Conservation (phyloP, 768 basidiomycete genomes). For the Mycena polygramma region DNA sequence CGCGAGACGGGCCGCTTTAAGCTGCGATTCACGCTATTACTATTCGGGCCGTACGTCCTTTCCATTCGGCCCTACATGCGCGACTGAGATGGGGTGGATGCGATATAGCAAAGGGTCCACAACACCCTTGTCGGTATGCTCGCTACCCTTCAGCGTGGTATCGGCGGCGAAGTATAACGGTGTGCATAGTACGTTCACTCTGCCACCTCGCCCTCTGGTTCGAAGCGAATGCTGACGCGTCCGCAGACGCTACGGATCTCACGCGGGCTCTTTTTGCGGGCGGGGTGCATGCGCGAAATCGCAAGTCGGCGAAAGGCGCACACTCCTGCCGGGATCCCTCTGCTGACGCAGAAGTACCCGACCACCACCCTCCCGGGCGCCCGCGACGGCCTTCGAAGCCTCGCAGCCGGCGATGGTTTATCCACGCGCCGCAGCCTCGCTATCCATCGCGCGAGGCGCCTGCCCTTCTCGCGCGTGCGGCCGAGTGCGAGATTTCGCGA, state of each 20-base stretch:
- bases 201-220: not conserved
- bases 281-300: conserved; percentile 6
- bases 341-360: too few species aligned
- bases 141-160: conserved; percentile 13
- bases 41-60: not conserved
- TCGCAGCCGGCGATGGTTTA: not conserved
- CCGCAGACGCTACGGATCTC: conserved; percentile 6
- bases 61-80: not conserved
- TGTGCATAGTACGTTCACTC: conserved; percentile 16
- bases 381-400: not conserved
- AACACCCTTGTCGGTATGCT: not conserved
- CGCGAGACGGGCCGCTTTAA: not conserved
- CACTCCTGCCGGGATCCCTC: not conserved
- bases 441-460: not conserved
- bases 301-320: not conserved
- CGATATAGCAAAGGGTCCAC: not conserved
- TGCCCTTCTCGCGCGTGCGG: not conserved
- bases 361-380: too few species aligned
- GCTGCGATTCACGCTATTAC: conserved; percentile 1
- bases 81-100: not conserved
- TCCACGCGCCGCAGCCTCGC: not conserved
- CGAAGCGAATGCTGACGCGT: not conserved
- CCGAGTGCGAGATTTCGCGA: not conserved
- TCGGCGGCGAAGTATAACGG: not conserved
- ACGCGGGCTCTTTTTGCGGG: not conserved